phyloP scores from a whole-genome alignment of 140 eudicot species.

The Cichorium intybus region DNA sequence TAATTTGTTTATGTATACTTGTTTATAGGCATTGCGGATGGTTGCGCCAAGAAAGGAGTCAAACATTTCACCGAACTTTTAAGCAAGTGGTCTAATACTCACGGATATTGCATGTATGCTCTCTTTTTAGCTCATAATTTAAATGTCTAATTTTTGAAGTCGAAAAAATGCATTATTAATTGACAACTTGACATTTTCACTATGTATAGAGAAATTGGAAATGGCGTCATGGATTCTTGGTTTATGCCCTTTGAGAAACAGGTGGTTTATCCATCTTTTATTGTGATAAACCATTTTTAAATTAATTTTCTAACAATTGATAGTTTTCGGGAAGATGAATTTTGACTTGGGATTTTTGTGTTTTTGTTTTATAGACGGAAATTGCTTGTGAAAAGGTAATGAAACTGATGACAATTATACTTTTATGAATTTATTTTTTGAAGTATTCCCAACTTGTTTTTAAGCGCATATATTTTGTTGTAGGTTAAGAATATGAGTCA shows the following conservation, averaged over 20 bases:
- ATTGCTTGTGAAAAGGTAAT: slow-evolving; percentile 91
- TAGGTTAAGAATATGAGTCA: slow-evolving; percentile 88
- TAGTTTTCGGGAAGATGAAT: slow-evolving; percentile 5
- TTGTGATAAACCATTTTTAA: background rate
- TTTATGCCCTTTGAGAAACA: slow-evolving; percentile 78
- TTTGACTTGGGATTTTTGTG: slow-evolving; percentile 24
- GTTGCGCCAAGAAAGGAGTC: slow-evolving; percentile 46
- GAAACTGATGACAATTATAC: slow-evolving; percentile 16
- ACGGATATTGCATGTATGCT: slow-evolving; percentile 82
- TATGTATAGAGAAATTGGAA: slow-evolving; percentile 67
- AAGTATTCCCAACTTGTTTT: background rate
- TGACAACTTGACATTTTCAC: background rate
- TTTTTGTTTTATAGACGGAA: slow-evolving; percentile 44
- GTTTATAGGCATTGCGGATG: slow-evolving; percentile 58
- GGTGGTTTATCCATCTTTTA: slow-evolving; percentile 29
- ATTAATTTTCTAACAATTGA: background rate
- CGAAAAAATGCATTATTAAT: no score
- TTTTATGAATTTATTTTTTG: background rate
- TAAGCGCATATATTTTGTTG: slow-evolving; percentile 3
- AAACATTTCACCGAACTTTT: slow-evolving; percentile 46
- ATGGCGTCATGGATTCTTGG: slow-evolving; percentile 93
- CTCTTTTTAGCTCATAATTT: slow-evolving; percentile 5
- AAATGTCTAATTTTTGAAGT: no score
- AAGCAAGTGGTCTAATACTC: slow-evolving; percentile 63
- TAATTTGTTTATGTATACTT: background rate